A percentile compares a stretch with the other conserved stretches of the same genome.
These are phyloP conservation scores for Hymenotorrendiella dingleyae DNA, from an alignment of 2,329 filamentous ascomycete genomes.

Conservation along the genomic window DNA sequence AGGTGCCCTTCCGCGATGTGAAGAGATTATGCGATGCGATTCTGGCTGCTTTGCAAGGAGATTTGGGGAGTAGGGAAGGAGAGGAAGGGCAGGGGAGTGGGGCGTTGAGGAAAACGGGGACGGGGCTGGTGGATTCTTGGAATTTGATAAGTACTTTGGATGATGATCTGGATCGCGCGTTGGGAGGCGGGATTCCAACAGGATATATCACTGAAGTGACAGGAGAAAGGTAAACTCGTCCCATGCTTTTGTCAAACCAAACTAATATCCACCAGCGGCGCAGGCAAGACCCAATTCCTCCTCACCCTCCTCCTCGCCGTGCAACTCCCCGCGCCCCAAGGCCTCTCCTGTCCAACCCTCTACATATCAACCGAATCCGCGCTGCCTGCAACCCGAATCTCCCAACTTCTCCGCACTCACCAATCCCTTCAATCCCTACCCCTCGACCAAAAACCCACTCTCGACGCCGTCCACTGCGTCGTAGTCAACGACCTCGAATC, in stretches of 20 bases:
- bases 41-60: slow-evolving; percentile 58
- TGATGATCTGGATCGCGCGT: slow-evolving; percentile 58
- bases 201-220: slow-evolving; percentile 84
- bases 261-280: slow-evolving; percentile 50
- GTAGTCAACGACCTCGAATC: slow-evolving; percentile 85
- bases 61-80: slow-evolving; percentile 32
- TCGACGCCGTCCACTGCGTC: slow-evolving; percentile 74
- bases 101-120: slow-evolving; percentile 29
- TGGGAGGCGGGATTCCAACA: slow-evolving; percentile 74
- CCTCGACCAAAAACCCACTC: slow-evolving; percentile 48
- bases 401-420: slow-evolving; percentile 69
- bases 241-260: slow-evolving; percentile 2
- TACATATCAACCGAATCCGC: slow-evolving; percentile 93
- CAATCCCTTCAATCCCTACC: slow-evolving; percentile 46
- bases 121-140: slow-evolving; percentile 39
- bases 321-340: slow-evolving; percentile 70
- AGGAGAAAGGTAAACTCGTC: slow-evolving; percentile 65
- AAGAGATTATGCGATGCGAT: slow-evolving; percentile 66
- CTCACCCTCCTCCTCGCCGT: slow-evolving; percentile 76
- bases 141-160: slow-evolving; percentile 76
- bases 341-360: slow-evolving; percentile 67
- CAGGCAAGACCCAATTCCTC: slow-evolving; percentile 92
- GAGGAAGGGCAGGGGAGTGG: slow-evolving; percentile 11
- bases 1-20: slow-evolving; percentile 74
- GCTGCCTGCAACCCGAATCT: slow-evolving; percentile 73